Evolutionary conservation across 495 filamentous ascomycete genomes (phyloP).

Genomic region (Lasiosphaeris hirsuta): DNA sequence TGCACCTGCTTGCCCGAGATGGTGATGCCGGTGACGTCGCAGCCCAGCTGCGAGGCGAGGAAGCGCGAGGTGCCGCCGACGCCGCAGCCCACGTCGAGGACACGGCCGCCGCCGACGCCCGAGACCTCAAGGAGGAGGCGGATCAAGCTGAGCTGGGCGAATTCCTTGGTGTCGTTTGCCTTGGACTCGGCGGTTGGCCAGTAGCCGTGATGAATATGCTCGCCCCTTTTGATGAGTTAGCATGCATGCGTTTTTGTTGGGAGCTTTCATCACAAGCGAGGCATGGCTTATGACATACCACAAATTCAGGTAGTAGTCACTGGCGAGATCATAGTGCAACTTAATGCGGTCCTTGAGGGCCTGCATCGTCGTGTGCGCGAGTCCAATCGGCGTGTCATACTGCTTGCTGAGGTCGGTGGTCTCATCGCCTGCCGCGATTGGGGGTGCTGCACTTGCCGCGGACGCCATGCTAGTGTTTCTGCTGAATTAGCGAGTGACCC

Average conservation of each 20-base stretch:
- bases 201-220: conserved; percentile 59
- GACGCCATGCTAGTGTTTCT: neutral
- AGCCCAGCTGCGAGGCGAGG: conserved; percentile 44
- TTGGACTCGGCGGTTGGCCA: conserved; percentile 41
- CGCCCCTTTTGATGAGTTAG: conserved; percentile 41
- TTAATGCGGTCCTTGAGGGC: conserved; percentile 57
- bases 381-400: conserved; percentile 47
- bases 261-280: neutral
- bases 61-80: conserved; percentile 54
- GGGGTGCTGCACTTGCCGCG: neutral
- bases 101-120: conserved; percentile 27
- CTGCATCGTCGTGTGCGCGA: conserved; percentile 50
- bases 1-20: conserved; percentile 55
- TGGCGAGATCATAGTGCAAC: conserved; percentile 57
- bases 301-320: conserved; percentile 51
- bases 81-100: conserved; percentile 57
- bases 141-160: conserved; percentile 49
- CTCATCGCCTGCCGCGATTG: conserved; percentile 12
- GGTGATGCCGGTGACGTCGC: conserved; percentile 53
- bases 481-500: too few species aligned
- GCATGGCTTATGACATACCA: conserved; percentile 33
- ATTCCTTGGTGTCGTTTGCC: conserved; percentile 46
- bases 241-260: too few species aligned
- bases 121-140: conserved; percentile 48
- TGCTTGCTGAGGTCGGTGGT: conserved; percentile 36